A percentile compares a stretch with the other conserved stretches of the same genome.
Evolutionary conservation across 805 yeast species (phyloP).

Genomic region (Candida montana): DNA sequence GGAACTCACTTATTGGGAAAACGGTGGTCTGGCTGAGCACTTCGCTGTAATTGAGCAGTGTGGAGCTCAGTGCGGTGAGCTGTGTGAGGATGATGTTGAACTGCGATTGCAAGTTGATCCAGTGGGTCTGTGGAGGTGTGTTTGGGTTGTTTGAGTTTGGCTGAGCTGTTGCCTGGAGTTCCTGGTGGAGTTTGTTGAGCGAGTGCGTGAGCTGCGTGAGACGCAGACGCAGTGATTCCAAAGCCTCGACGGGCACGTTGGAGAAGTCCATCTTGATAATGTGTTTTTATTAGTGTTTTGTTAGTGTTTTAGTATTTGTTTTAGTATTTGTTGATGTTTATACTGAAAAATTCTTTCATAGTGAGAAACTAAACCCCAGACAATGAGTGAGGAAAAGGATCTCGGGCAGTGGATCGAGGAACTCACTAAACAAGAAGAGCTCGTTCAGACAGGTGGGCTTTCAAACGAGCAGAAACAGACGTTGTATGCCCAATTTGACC

Average conservation of each 20-base stretch:
- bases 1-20: constrained; percentile 80
- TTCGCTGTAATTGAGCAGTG: constrained; percentile 57
- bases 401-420: not conserved
- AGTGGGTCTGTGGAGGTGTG: constrained; percentile 31
- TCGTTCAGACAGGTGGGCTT: not conserved
- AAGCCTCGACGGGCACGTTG: constrained; percentile 53
- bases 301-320: not conserved
- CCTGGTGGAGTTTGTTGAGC: constrained; percentile 48
- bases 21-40: constrained; percentile 63
- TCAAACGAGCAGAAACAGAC: not conserved
- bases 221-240: constrained; percentile 59
- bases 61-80: constrained; percentile 66
- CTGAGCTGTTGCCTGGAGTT: constrained; percentile 34
- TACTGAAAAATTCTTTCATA: no score
- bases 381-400: no score
- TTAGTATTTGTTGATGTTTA: no score
- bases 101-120: constrained; percentile 76
- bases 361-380: no score
- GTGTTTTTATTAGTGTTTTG: not conserved
- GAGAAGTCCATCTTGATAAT: constrained; percentile 25
- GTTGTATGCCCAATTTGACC: constrained; percentile 29
- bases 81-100: constrained; percentile 81
- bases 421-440: not conserved
- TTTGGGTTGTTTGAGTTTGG: not conserved
- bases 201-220: constrained; percentile 59